Evolutionary conservation across 148 eudicot species (phyloP).

Genomic region (Linanthus parryae): DNA sequence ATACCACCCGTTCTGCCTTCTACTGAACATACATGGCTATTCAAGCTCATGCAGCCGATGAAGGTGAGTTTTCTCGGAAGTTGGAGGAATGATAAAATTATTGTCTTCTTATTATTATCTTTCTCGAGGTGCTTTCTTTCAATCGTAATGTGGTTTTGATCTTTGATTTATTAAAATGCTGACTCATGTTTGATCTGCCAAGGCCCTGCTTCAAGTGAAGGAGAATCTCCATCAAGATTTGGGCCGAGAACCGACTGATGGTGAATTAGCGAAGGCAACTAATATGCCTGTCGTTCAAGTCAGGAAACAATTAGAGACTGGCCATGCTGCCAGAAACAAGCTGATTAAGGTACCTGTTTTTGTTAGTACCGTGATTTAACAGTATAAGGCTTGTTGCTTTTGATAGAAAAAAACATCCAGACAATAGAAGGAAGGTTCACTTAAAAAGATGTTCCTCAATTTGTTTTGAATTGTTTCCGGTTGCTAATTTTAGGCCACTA

Average conservation of each 20-base stretch:
- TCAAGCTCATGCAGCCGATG: conserved; percentile 86
- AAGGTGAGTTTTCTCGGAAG: conserved; percentile 48
- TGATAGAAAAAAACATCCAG: too few species aligned
- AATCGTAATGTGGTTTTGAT: background rate
- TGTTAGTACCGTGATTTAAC: background rate
- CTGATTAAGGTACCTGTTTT: conserved; percentile 58
- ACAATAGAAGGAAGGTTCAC: too few species aligned
- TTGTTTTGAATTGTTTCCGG: too few species aligned
- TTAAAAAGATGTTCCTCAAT: too few species aligned
- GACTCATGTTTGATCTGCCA: conserved; percentile 5
- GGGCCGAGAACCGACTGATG: conserved; percentile 67
- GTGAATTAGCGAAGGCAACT: conserved; percentile 62
- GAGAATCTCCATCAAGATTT: conserved; percentile 53
- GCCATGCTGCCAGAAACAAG: conserved; percentile 84
- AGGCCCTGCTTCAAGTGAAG: conserved; percentile 64
- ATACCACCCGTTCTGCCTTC: conserved; percentile 90
- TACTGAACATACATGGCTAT: conserved; percentile 81
- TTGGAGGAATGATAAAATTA: background rate
- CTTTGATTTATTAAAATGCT: background rate
- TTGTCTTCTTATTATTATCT: background rate
- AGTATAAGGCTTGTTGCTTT: too few species aligned
- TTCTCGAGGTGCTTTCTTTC: too few species aligned
- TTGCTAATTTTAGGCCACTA: too few species aligned
- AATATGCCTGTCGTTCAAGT: conserved; percentile 50
- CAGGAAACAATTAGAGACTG: conserved; percentile 52